phyloP scores from a whole-genome alignment of 2,329 filamentous ascomycete species.

The Bipolaris cookei region DNA sequence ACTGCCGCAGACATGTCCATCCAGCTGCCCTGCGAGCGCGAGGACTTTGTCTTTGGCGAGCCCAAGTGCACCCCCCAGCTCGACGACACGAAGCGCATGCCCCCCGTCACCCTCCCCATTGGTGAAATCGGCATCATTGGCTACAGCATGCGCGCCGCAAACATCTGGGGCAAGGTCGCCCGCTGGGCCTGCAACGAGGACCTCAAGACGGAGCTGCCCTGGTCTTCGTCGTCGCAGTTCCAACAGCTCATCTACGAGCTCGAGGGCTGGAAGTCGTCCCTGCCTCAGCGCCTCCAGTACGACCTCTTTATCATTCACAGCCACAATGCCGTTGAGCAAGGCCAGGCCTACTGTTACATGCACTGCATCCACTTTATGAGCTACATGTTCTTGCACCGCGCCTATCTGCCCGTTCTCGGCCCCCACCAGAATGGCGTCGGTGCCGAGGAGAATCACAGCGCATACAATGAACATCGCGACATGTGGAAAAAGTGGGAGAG shows the following conservation, averaged over 20 bases:
- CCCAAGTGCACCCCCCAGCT: conserved; percentile 46
- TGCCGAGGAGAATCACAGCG: conserved; percentile 41
- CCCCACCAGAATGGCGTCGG: conserved; percentile 36
- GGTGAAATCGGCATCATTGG: conserved; percentile 50
- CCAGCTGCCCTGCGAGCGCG: conserved; percentile 50
- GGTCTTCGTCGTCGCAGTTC: conserved; percentile 46
- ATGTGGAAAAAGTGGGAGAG: conserved; percentile 49
- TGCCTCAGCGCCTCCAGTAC: conserved; percentile 47
- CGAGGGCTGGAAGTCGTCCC: conserved; percentile 44
- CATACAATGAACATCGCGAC: conserved; percentile 42
- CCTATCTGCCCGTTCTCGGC: conserved; percentile 49
- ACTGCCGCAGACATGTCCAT: conserved; percentile 47
- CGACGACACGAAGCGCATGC: conserved; percentile 40
- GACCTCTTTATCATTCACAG: conserved; percentile 49
- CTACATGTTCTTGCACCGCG: conserved; percentile 51
- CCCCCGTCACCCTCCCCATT: conserved; percentile 34
- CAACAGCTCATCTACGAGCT: conserved; percentile 46
- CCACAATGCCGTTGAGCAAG: conserved; percentile 52
- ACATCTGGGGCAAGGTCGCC: conserved; percentile 52
- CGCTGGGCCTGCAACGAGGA: conserved; percentile 50
- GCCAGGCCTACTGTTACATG: conserved; percentile 52
- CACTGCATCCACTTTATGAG: conserved; percentile 53
- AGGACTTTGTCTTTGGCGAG: conserved; percentile 50
- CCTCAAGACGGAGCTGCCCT: conserved; percentile 47
- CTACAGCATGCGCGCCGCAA: conserved; percentile 49